Percentiles rank a stretch among this genome's conserved stretches.
These are phyloP conservation scores for Pythium aristosporum DNA, from an alignment of 352 stramenopile genomes.

Conservation along the genomic window DNA sequence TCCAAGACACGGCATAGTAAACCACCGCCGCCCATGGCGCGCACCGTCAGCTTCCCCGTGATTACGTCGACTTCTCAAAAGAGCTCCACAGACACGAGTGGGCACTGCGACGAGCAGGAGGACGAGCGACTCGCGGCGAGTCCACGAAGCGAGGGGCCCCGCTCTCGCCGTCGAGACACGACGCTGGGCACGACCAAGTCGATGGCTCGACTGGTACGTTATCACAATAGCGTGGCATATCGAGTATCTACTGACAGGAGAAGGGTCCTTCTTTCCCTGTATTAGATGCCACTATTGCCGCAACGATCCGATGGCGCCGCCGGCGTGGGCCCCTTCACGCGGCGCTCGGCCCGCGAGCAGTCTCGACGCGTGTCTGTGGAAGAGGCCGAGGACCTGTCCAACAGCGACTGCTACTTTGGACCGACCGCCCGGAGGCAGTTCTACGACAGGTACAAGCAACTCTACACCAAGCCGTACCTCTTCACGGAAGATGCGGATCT, in stretches of 20 bases:
- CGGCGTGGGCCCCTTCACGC: neutral
- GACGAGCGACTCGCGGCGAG: neutral
- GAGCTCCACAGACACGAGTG: neutral
- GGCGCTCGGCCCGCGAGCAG: slow-evolving; percentile 13
- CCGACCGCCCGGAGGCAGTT: slow-evolving; percentile 51
- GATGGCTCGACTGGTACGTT: slow-evolving; percentile 17
- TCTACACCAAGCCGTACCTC: slow-evolving; percentile 66
- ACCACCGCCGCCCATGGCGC: slow-evolving; percentile 3
- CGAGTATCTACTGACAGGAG: neutral
- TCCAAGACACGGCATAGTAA: slow-evolving; percentile 20
- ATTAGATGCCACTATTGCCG: slow-evolving; percentile 10
- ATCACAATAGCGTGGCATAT: neutral
- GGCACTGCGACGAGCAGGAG: slow-evolving; percentile 3
- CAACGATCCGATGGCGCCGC: neutral
- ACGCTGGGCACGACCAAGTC: slow-evolving; percentile 10
- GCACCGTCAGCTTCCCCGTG: slow-evolving; percentile 18
- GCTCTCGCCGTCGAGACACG: slow-evolving; percentile 4
- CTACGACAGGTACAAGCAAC: slow-evolving; percentile 57
- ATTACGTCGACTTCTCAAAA: neutral
- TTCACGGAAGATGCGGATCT: slow-evolving; percentile 40
- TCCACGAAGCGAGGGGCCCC: neutral
- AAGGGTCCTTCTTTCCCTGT: neutral
- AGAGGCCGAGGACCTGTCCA: slow-evolving; percentile 38
- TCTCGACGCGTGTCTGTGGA: slow-evolving; percentile 36
- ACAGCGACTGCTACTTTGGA: slow-evolving; percentile 65